A percentile compares a stretch with the other conserved stretches of the same genome.
phyloP scores from a whole-genome alignment of 495 filamentous ascomycete genomes.

The Pyrenula massariospora region DNA sequence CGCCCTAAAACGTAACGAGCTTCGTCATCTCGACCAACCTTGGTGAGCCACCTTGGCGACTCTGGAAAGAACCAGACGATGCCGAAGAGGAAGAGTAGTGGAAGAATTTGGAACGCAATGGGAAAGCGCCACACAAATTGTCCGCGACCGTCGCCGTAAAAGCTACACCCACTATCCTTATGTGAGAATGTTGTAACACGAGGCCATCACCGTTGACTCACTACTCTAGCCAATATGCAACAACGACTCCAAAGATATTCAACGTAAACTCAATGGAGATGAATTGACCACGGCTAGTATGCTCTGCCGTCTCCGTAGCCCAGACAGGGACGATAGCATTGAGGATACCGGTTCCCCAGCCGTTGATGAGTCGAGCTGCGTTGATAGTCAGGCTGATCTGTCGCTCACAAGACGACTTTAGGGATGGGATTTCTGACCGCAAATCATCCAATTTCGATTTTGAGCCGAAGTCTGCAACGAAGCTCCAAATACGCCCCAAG shows the following conservation, averaged over 20 bases:
- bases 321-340: constrained; percentile 64
- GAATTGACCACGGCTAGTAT: constrained; percentile 58
- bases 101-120: constrained; percentile 60
- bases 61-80: constrained; percentile 42
- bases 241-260: constrained; percentile 52
- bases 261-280: constrained; percentile 61
- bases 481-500: constrained; percentile 48
- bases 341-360: constrained; percentile 61
- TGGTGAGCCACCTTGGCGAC: constrained; percentile 48
- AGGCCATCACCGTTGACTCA: constrained; percentile 13
- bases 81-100: constrained; percentile 37
- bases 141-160: constrained; percentile 41
- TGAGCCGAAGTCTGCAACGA: constrained; percentile 49
- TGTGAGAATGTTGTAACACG: neutral
- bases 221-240: constrained; percentile 65
- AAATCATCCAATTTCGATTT: constrained; percentile 62
- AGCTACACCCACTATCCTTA: constrained; percentile 36
- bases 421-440: constrained; percentile 23
- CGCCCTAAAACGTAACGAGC: constrained; percentile 39
- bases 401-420: neutral
- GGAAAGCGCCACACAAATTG: constrained; percentile 57
- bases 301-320: constrained; percentile 56
- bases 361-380: constrained; percentile 49
- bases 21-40: constrained; percentile 37
- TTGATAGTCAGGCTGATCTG: constrained; percentile 1